Evolutionary conservation across 179 eudicot species (phyloP), one percentile per base, ranked within the genome.

Genomic region (Carnegiea gigantea): DNA sequence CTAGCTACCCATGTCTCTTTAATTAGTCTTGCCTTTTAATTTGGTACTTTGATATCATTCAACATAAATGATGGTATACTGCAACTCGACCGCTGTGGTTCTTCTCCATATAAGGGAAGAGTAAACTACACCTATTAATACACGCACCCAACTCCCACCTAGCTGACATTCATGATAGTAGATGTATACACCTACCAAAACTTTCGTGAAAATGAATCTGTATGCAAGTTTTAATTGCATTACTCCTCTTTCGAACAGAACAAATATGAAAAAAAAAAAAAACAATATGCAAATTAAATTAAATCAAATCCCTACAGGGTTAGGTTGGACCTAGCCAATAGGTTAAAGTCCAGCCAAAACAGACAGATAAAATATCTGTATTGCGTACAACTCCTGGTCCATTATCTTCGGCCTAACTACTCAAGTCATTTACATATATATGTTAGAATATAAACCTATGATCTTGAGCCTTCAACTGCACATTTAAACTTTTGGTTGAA

Each of bases 121-220:
- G 78, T 72, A 80, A 77, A 73, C 71, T 77, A 78, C 57, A 43
- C 72, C 59, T 85, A 85, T 85, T 79, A 85, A 77, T 85, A 70
- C 43, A 33, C 73, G 82, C 75, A 57, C 77, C 85, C 85, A 85
- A 85, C 85, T 72, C 72, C 88, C 88, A 82, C 81, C 88, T 82
- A 82, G 88, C 81, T 80, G 74, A 82, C 88, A 82, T 85, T 82
- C 88, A 85, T 79, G 81, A 80, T 59, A 64, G 38, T 82, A 65
- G 88, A 85, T 83, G 85, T 74, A 53, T 80, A 80, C 67, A 80
- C 79, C 80, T 82, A 80, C 83, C 85, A 79, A 79, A 81, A 85
- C 83, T 80, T 82, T 73, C 85, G 82, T 82, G 65, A 85, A 76
- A 85, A 75, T 64, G 73, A 81, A 85, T 65, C 67, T 33, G 28